A percentile compares a stretch with the other conserved stretches of the same genome.
These are phyloP conservation scores for Rhodotorula diobovata DNA, from an alignment of 768 basidiomycete genomes.

Conservation along the genomic window DNA sequence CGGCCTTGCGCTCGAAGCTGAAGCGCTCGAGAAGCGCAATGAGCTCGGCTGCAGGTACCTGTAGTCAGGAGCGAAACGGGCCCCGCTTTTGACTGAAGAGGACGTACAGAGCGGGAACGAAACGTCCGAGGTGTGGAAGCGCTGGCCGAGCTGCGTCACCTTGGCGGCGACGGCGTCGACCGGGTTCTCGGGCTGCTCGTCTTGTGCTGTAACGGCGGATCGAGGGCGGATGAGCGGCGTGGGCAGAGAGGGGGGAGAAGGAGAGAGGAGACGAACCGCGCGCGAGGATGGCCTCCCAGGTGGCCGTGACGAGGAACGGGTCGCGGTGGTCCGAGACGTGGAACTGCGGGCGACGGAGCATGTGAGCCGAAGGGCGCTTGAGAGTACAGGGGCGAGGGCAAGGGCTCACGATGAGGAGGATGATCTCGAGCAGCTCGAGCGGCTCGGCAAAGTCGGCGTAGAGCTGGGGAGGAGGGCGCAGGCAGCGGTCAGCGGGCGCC, in stretches of 20 bases:
- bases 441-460: constrained; percentile 83
- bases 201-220: constrained; percentile 20
- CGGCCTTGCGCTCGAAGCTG: constrained; percentile 58
- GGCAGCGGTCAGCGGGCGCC: neutral
- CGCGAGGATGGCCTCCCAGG: constrained; percentile 84
- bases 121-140: constrained; percentile 85
- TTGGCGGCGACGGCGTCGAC: constrained; percentile 63
- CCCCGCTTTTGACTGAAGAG: neutral
- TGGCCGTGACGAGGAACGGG: constrained; percentile 69
- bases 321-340: constrained; percentile 92
- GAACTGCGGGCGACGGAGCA: constrained; percentile 47
- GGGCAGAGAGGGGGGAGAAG: constrained; percentile 74
- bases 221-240: constrained; percentile 35
- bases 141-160: constrained; percentile 68
- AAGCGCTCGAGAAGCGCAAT: constrained; percentile 71
- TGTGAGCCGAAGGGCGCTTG: neutral
- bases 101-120: constrained; percentile 79
- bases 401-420: constrained; percentile 61
- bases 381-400: neutral
- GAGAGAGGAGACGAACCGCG: constrained; percentile 70
- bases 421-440: constrained; percentile 74
- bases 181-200: constrained; percentile 46
- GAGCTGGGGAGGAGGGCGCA: constrained; percentile 54
- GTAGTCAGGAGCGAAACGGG: neutral
- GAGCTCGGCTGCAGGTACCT: constrained; percentile 59